These are phyloP conservation scores for Mycena alexandri DNA, from an alignment of 768 basidiomycete species.

Conservation along the genomic window DNA sequence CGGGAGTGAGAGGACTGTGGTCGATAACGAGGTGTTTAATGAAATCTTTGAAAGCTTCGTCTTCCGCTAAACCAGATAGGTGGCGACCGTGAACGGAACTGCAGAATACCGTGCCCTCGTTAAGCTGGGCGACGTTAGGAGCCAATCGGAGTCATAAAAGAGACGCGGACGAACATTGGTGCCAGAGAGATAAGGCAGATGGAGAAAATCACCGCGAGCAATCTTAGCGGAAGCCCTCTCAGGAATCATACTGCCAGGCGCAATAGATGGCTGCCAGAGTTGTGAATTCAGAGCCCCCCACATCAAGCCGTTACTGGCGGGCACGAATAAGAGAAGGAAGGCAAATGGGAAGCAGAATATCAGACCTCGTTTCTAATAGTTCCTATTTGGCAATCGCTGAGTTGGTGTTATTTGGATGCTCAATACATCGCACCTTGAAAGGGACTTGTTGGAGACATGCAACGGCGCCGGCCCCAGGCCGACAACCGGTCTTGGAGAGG, in stretches of 20 bases:
- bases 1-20: conserved; percentile 59
- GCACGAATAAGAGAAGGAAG: conserved; percentile 47
- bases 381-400: no score
- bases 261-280: conserved; percentile 69
- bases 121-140: conserved; percentile 50
- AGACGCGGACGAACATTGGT: conserved; percentile 58
- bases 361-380: no score
- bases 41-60: conserved; percentile 60
- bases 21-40: conserved; percentile 66
- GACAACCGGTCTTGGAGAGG: conserved; percentile 61
- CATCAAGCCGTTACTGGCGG: conserved; percentile 63
- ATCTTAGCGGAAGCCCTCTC: conserved; percentile 61
- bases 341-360: no score
- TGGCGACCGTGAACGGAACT: conserved; percentile 51
- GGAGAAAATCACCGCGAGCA: conserved; percentile 62
- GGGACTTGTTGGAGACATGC: conserved; percentile 60
- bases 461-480: conserved; percentile 52
- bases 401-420: no score
- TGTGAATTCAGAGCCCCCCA: conserved; percentile 60
- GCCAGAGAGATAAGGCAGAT: conserved; percentile 66
- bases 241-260: conserved; percentile 65
- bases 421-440: conserved; percentile 50
- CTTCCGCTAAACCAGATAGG: conserved; percentile 56
- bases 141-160: conserved; percentile 18
- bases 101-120: conserved; percentile 66